Evolutionary conservation across 1,284 basidiomycete genomes (phyloP), one percentile per base, ranked within the genome.

Genomic region (Chalciporus piperatoides): DNA sequence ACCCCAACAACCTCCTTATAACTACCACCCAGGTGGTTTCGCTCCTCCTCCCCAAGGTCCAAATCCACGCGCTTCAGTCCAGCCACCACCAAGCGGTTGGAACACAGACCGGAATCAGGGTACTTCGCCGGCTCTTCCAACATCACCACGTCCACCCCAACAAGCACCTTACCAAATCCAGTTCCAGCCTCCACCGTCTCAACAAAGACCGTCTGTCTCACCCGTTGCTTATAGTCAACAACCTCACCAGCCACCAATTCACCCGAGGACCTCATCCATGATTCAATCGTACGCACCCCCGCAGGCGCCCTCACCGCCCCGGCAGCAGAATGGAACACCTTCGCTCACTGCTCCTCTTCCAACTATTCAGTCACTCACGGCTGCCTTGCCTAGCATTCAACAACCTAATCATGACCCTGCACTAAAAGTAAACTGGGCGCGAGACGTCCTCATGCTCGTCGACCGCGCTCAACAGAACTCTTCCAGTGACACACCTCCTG

Each of bases 361-460:
- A 0, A 76, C 77, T n/a, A 62, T 84, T 24, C 60, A 78, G 19
- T 72, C 75, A 0, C 77, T 89, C 17, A 59, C 75, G 14, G 69
- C 74, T 0, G 77, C 77, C 2, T 59, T 80, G 1, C 59, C 68
- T 2, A 56, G 68, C 17, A 67, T 84, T 23, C 79, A 84, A 51
- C 68, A 74, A 8, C 74, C 78, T 0, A 59, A 56, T 39, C 76
- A 76, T 52, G 82, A 85, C 59, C 81, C 83, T 0, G 61, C 71
- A 0, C 71, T 80, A 42, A 81, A 82, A 56, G 68, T 94, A 14
- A 71, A 76, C 15, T 96, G 92, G 92, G 79, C 80, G 5, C 77
- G 84, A 39, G 88, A 92, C 55, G 84, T 94, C 46, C 70, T 94
- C 58, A 80, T 83, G 59, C 84, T 91, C 54, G 82, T 91, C 54